Conservation (phyloP, 179 eudicot genomes). For the Kewa caespitosa region DNA sequence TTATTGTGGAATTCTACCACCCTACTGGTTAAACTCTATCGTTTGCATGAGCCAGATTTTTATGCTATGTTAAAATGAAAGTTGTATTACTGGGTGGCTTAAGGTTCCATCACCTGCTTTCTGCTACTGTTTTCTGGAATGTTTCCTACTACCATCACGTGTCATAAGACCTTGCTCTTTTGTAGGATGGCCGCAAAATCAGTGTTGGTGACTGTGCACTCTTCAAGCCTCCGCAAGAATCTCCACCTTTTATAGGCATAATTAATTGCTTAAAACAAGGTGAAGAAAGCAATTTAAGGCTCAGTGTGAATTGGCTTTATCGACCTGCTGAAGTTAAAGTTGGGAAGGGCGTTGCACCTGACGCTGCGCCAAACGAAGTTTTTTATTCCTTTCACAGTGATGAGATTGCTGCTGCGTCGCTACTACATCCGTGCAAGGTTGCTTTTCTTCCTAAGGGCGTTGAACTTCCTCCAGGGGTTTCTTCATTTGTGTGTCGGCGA, state of each 20-base stretch:
- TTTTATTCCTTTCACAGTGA: constrained; percentile 43
- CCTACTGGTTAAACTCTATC: too few relatives aligned
- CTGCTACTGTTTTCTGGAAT: not conserved
- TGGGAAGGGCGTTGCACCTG: constrained; percentile 34
- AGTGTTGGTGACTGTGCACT: constrained; percentile 50
- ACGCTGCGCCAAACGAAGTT: constrained; percentile 43
- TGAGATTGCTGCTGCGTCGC: constrained; percentile 45
- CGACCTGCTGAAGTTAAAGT: constrained; percentile 42
- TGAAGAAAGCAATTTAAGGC: constrained; percentile 31
- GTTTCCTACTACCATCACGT: not conserved
- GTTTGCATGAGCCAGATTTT: too few relatives aligned
- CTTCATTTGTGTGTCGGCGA: constrained; percentile 49
- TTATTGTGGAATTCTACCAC: too few relatives aligned
- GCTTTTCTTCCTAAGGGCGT: constrained; percentile 39
- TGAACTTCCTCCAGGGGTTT: constrained; percentile 44
- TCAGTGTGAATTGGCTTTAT: constrained; percentile 45
- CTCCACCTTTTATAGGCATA: constrained; percentile 44
- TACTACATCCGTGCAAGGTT: constrained; percentile 50
- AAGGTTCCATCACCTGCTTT: not conserved
- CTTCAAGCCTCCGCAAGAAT: constrained; percentile 35
- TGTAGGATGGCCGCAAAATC: constrained; percentile 49
- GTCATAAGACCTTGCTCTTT: constrained; percentile 9
- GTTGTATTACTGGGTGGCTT: not conserved
- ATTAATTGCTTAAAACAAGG: constrained; percentile 29
- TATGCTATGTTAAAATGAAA: too few relatives aligned